Percentiles rank a stretch among this genome's conserved stretches.
Conservation (phyloP, 192 early-diverging fungal genomes). For the Backusella parvicylindrica region DNA sequence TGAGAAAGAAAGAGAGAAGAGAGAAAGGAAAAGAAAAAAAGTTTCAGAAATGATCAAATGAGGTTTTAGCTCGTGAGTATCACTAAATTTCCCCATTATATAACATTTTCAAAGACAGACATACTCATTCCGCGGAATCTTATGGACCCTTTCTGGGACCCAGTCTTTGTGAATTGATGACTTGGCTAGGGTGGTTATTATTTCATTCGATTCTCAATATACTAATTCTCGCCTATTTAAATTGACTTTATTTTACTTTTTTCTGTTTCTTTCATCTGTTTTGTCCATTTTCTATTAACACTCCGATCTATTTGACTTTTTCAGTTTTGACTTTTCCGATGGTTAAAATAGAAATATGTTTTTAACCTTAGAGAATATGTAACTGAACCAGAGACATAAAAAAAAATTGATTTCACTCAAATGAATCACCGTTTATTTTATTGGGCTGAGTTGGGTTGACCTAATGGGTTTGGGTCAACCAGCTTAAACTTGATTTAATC, state of each 20-base stretch:
- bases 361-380: neutral
- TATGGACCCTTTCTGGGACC: conserved; percentile 1
- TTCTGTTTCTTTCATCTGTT: neutral
- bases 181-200: neutral
- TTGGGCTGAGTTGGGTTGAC: neutral
- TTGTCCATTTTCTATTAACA: neutral
- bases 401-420: neutral
- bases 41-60: conserved; percentile 7
- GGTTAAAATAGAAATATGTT: neutral
- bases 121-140: neutral
- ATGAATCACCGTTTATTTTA: neutral
- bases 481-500: neutral
- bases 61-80: conserved; percentile 6
- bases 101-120: neutral
- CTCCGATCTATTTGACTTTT: neutral
- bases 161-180: neutral
- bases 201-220: neutral
- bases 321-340: neutral
- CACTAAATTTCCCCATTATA: conserved; percentile 1
- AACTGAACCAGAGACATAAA: neutral
- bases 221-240: neutral
- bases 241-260: neutral
- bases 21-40: neutral
- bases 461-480: neutral
- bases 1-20: neutral